Evolutionary conservation across 2,329 filamentous ascomycete genomes (phyloP).

Genomic region (Talaromyces sp.): DNA sequence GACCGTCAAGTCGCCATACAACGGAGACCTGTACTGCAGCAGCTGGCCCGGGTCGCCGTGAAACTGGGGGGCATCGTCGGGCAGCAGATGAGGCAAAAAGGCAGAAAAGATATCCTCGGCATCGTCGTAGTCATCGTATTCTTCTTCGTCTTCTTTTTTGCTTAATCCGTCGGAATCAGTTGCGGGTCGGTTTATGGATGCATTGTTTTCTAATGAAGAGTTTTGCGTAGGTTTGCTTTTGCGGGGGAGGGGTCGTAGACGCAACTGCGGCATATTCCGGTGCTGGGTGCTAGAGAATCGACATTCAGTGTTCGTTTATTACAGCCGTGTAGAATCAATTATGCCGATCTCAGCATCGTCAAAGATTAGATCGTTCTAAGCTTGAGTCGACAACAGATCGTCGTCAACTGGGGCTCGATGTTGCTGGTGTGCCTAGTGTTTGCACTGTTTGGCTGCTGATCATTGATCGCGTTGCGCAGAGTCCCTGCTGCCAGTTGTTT

Average conservation of each 20-base stretch:
- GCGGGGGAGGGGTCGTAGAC: constrained; percentile 26
- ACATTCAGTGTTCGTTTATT: not conserved
- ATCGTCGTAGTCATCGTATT: constrained; percentile 20
- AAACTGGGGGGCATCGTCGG: constrained; percentile 50
- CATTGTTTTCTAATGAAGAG: not conserved
- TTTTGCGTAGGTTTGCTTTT: constrained; percentile 7
- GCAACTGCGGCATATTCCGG: constrained; percentile 24
- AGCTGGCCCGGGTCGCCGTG: constrained; percentile 50
- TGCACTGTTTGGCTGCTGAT: constrained; percentile 8
- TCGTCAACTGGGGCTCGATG: not conserved
- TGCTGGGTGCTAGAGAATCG: not conserved
- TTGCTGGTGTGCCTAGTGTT: constrained; percentile 1
- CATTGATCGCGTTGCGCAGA: not conserved
- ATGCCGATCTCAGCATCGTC: not conserved
- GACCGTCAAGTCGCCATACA: constrained; percentile 36
- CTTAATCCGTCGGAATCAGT: not conserved
- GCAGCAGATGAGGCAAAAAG: constrained; percentile 51
- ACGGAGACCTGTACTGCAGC: constrained; percentile 46
- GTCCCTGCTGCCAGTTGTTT: too few relatives aligned
- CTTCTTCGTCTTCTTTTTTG: constrained; percentile 16
- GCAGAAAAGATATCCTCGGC: constrained; percentile 51
- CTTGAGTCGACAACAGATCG: not conserved
- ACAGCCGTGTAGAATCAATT: not conserved
- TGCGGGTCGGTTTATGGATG: not conserved
- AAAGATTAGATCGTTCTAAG: not conserved